A percentile compares a stretch with the other conserved stretches of the same genome.
Conservation (phyloP, 225 moss, liverwort and hornwort species). For the Physcomitrellopsis africana region DNA sequence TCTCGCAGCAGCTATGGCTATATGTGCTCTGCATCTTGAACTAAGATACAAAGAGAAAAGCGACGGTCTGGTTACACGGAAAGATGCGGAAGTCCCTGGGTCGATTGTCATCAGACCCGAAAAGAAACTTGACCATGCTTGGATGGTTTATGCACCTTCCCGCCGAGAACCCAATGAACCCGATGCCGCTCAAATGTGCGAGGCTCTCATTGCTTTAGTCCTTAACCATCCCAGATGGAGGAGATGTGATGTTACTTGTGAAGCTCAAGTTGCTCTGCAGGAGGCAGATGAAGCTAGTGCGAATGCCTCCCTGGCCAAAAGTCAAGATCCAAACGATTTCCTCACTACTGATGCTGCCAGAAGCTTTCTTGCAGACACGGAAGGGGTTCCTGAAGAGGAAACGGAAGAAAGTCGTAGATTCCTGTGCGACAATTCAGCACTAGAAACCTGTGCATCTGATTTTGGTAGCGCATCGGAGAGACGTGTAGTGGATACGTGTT, state of each 20-base stretch:
- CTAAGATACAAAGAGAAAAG: constrained; percentile 90
- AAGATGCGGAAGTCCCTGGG: constrained; percentile 95
- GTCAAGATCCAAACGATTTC: background rate
- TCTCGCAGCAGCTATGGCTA: constrained; percentile 88
- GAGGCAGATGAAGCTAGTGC: constrained; percentile 1
- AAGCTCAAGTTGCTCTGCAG: constrained; percentile 18
- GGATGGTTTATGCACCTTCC: constrained; percentile 97
- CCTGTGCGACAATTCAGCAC: background rate
- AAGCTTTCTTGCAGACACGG: constrained; percentile 54
- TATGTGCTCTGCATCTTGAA: constrained; percentile 91
- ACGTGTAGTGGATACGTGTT: background rate
- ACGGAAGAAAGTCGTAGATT: background rate
- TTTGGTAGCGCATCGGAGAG: constrained; percentile 16
- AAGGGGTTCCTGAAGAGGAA: constrained; percentile 19
- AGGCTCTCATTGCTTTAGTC: constrained; percentile 87
- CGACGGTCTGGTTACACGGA: constrained; percentile 88
- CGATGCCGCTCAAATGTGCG: constrained; percentile 91
- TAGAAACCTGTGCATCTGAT: constrained; percentile 2
- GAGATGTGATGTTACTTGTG: constrained; percentile 9
- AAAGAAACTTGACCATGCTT: constrained; percentile 92
- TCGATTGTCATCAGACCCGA: constrained; percentile 86
- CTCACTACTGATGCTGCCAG: constrained; percentile 54
- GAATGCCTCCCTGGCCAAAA: background rate
- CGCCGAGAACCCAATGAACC: constrained; percentile 77
- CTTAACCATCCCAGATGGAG: constrained; percentile 59